Evolutionary conservation across 495 filamentous ascomycete genomes (phyloP).

Genomic region (Podospora pseudoanserina): DNA sequence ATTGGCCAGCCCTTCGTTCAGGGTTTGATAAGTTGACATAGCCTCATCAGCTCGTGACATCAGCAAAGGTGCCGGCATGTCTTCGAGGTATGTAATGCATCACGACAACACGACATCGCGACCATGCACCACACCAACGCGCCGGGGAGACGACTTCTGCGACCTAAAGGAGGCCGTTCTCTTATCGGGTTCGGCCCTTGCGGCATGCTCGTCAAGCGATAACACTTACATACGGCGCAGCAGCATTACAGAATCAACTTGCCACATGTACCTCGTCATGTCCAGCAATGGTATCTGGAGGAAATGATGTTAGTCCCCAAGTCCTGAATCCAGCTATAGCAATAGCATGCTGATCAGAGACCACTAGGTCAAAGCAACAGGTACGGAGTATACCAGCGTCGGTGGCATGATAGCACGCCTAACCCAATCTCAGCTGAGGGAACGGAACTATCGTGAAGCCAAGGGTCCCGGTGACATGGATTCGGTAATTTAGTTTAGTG

Average conservation of each 20-base stretch:
- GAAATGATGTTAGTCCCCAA: no score
- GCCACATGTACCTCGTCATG: no score
- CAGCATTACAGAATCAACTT: background rate
- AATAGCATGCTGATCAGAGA: no score
- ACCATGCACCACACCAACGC: background rate
- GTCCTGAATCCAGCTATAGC: background rate
- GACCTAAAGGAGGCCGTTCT: background rate
- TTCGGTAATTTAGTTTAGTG: background rate
- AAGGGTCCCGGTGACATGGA: background rate
- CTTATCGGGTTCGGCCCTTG: background rate
- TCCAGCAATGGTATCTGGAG: no score
- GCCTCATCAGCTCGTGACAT: background rate
- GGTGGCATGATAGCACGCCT: background rate
- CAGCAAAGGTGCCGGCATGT: background rate
- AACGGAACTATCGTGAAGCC: background rate
- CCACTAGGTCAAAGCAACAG: no score
- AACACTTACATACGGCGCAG: background rate
- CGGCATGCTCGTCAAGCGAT: background rate
- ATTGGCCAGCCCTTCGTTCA: background rate
- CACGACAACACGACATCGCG: no score
- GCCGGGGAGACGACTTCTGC: no score
- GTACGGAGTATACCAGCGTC: no score
- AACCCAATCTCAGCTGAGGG: background rate
- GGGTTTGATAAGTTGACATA: background rate
- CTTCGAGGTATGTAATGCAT: background rate